Percentiles rank a stretch among this genome's conserved stretches.
phyloP scores from a whole-genome alignment of 75 land plant species.

The Azolla pinnata region DNA sequence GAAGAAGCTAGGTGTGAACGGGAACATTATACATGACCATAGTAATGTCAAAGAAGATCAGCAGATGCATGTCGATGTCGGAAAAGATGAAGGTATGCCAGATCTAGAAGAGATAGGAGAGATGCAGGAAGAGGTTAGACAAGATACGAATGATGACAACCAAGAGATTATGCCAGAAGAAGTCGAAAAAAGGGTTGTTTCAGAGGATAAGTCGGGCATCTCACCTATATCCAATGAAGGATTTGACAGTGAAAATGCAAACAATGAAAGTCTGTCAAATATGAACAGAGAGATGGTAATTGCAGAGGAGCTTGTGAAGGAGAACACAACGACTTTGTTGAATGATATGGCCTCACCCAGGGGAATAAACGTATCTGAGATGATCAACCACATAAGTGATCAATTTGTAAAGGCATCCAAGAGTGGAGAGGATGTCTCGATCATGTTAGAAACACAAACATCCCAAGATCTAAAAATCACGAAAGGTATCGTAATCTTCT shows the following conservation, averaged over 20 bases:
- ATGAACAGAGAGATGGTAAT: too few relatives aligned
- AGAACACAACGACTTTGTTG: neutral
- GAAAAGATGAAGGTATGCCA: conserved; percentile 49
- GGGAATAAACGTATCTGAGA: conserved; percentile 30
- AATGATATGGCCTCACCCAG: neutral
- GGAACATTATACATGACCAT: conserved; percentile 9
- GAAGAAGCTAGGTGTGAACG: conserved; percentile 17
- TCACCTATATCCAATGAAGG: conserved; percentile 10
- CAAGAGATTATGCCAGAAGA: conserved; percentile 6
- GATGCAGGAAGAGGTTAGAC: conserved; percentile 20
- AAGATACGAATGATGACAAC: neutral
- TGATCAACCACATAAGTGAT: conserved; percentile 41
- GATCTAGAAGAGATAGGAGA: conserved; percentile 46
- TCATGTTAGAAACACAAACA: conserved; percentile 57
- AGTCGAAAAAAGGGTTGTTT: conserved; percentile 13
- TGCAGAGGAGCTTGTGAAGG: neutral
- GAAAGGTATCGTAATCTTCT: too few relatives aligned
- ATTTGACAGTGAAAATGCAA: neutral
- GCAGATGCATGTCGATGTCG: too few relatives aligned
- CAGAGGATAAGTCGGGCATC: conserved; percentile 17
- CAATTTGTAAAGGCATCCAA: conserved; percentile 46
- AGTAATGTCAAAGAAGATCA: conserved; percentile 20
- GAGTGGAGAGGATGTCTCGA: conserved; percentile 44
- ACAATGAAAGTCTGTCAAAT: too few relatives aligned
- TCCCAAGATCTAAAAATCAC: too few relatives aligned